These are phyloP conservation scores for Didymella sp. DNA, from an alignment of 2,329 filamentous ascomycete genomes.

Conservation along the genomic window DNA sequence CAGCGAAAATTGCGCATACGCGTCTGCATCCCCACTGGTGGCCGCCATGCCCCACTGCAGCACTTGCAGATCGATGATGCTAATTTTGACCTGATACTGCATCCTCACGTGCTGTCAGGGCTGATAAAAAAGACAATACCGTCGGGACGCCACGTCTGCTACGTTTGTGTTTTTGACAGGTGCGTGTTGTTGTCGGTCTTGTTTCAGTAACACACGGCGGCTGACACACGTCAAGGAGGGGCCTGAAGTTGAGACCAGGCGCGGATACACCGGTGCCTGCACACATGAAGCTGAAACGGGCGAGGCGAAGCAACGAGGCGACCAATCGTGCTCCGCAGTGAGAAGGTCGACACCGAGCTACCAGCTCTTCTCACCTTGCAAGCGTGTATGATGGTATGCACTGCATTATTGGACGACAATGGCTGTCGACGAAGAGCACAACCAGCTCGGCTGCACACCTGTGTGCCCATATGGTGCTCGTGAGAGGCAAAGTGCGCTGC, in stretches of 20 bases:
- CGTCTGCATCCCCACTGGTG: slow-evolving; percentile 17
- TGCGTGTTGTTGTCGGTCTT: slow-evolving; percentile 9
- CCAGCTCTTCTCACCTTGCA: slow-evolving; percentile 15
- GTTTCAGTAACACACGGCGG: slow-evolving; percentile 16
- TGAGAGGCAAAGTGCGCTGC: not conserved
- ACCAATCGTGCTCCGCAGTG: slow-evolving; percentile 7
- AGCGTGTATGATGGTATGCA: slow-evolving; percentile 8
- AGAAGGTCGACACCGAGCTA: not conserved
- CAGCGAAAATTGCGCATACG: slow-evolving; percentile 16
- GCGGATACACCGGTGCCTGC: slow-evolving; percentile 6
- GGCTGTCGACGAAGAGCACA: slow-evolving; percentile 9
- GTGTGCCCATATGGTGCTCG: slow-evolving; percentile 7
- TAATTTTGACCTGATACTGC: slow-evolving; percentile 11
- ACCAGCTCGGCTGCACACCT: slow-evolving; percentile 1
- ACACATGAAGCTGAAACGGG: slow-evolving; percentile 12
- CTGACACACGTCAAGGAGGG: slow-evolving; percentile 6
- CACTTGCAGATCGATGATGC: slow-evolving; percentile 21
- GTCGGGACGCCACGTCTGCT: slow-evolving; percentile 10
- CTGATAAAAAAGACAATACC: slow-evolving; percentile 2
- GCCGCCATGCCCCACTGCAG: slow-evolving; percentile 14
- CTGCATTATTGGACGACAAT: slow-evolving; percentile 10
- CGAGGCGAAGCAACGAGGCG: slow-evolving; percentile 18
- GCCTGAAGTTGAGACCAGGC: slow-evolving; percentile 2
- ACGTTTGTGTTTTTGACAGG: slow-evolving; percentile 12
- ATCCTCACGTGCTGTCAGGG: slow-evolving; percentile 8